Evolutionary conservation across 2,329 filamentous ascomycete genomes (phyloP), one percentile per base, ranked within the genome.

Genomic region (Fusarium solani-melongenae): DNA sequence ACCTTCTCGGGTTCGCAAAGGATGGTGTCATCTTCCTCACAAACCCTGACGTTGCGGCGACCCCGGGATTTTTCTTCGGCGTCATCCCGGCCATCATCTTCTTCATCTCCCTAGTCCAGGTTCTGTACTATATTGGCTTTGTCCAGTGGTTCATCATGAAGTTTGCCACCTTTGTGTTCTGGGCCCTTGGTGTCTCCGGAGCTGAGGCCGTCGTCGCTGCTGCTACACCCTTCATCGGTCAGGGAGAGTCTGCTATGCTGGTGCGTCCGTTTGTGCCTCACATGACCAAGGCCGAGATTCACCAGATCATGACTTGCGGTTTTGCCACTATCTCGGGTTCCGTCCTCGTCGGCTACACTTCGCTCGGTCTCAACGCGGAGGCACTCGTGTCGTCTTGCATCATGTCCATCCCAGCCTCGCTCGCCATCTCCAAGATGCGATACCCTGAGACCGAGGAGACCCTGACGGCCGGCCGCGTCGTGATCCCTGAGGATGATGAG

Each of bases 71-170:
- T 88, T 87, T 98, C 72, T 87, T 92, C 58, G 86, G 88, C 58
- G 94, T 97, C 71, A 88, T 97, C n/a, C 94, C 95, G 0, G 92
- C 95, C 77, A 97, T 98, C 83, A 94, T 98, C 85, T 98, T 98
- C 90, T 98, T 98, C 90, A 93, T 98, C 67, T 91, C 95, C 2
- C 87, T 98, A n/a, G 94, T 97, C 29, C 93, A 97, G 83, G 89
- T 98, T 15, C 83, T 97, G 49, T 97, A 94, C 86, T 93, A 95
- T 86, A 87, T 91, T 76, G 93, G 93, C 3, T 87, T 95, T 72
- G 85, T 98, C 62, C 95, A 97, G 84, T 98, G 95, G 95, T 94
- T 95, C 83, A 90, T 98, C 79, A 86, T 88, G 76, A 98, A 98
- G 83, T 94, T 96, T 77, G 94, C 95, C 68, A 88, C 90, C 60